Evolutionary conservation across 176 grass and related monocot species (phyloP), one percentile per base, ranked within the genome.

Genomic region (Neostapfia colusana): DNA sequence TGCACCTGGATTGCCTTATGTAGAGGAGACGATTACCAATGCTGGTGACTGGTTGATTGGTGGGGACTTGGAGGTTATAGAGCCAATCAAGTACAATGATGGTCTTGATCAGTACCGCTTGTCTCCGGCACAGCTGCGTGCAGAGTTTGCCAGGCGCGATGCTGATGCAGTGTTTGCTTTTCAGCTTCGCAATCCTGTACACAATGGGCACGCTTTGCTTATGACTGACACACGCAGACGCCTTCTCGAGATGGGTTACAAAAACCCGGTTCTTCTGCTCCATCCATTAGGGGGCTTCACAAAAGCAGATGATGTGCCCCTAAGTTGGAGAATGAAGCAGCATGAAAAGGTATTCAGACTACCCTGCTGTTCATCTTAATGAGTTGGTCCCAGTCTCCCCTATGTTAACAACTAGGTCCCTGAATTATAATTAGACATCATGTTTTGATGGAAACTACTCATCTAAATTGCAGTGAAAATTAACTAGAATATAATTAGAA

Each of bases 91-190:
- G 76, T 92, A 99, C 75, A 88, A 99, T 68, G 95, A 99, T 86
- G 91, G 91, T 26, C 95, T 99, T 2, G 95, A 99, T 80, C 78
- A 90, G 57, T 99, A 99, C 70, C 92, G 95, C 37, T 58, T 99
- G 24, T 99, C 95, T 31, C 95, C 95, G 24, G 80, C 89, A 69
- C 85, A 95, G 69, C 82, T 99, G 36, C 95, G 95, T 54, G 91
- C 86, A 76, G 95, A 95, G 75, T 99, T 99, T 75, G 89, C 81
- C 18, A 88, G 86, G 64, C 95, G 91, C 51, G 89, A 91, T 68
- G 95, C 95, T 23, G 95, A 99, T 79, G 95, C 95, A 5, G 89
- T 99, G 76, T 99, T 99, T 81, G 95, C 95, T 14, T 99, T 99
- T 74, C 95, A 99, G 79, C 95, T 99, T 36, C 95, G 95, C 40